phyloP scores from a whole-genome alignment of 2,329 filamentous ascomycete genomes.

The Neopestalotiopsis sp. region DNA sequence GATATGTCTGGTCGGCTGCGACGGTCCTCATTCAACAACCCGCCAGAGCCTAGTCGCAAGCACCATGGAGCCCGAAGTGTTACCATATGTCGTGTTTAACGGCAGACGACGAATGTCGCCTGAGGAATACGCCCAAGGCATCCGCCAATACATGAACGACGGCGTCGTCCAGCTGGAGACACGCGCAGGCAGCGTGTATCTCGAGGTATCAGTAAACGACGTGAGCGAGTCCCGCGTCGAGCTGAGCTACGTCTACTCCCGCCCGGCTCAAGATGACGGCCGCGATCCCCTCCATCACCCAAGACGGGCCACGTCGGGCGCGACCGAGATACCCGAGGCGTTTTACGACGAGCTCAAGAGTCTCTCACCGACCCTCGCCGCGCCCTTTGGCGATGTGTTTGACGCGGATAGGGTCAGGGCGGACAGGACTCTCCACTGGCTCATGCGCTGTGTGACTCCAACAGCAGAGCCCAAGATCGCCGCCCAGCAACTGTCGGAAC shows the following conservation, averaged over 20 bases:
- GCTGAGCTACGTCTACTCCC: constrained; percentile 15
- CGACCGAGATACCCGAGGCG: constrained; percentile 8
- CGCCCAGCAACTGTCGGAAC: background rate
- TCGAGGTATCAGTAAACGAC: constrained; percentile 14
- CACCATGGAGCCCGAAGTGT: background rate
- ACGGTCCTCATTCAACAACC: constrained; percentile 13
- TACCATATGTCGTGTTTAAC: constrained; percentile 18
- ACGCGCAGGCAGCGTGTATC: constrained; percentile 6
- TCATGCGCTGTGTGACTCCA: constrained; percentile 10
- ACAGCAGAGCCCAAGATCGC: background rate
- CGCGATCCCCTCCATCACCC: constrained; percentile 14
- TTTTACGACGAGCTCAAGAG: constrained; percentile 15
- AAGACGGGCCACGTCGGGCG: constrained; percentile 3
- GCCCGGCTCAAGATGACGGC: background rate
- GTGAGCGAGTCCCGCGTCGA: background rate
- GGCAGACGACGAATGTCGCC: constrained; percentile 8
- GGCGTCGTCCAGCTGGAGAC: background rate
- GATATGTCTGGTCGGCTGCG: constrained; percentile 1
- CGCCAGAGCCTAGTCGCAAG: background rate
- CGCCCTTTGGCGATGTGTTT: constrained; percentile 11
- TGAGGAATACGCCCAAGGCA: background rate
- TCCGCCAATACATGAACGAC: background rate
- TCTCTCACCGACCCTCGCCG: background rate
- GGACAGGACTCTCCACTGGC: constrained; percentile 14
- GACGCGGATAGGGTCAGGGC: constrained; percentile 12